Percentiles rank a stretch among this genome's conserved stretches.
Conservation (phyloP, 768 basidiomycete genomes). For the Tylopilus plumbeoviolaceoides region DNA sequence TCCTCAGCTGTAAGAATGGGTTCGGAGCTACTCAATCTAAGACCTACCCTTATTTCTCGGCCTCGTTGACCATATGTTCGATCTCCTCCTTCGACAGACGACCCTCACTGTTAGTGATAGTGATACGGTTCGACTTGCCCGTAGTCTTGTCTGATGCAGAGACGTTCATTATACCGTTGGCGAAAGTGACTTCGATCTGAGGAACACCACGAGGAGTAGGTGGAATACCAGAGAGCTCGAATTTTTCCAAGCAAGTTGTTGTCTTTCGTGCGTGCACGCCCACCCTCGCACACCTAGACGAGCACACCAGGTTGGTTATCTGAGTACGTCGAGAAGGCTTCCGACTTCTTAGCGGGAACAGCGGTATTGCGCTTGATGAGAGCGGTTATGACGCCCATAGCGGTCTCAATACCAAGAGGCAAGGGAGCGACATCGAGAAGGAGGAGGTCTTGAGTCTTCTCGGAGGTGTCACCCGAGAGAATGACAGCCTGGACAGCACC, state of each 20-base stretch:
- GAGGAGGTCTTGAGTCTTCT: slow-evolving; percentile 94
- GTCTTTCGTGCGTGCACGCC: slow-evolving; percentile 97
- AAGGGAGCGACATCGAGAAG: slow-evolving; percentile 91
- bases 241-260: slow-evolving; percentile 97
- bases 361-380: slow-evolving; percentile 99
- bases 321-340: slow-evolving; percentile 97
- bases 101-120: slow-evolving; percentile 95
- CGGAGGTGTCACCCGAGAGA: slow-evolving; percentile 94
- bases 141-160: slow-evolving; percentile 95
- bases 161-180: slow-evolving; percentile 94
- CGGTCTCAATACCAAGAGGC: slow-evolving; percentile 95
- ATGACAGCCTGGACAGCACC: slow-evolving; percentile 98
- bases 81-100: slow-evolving; percentile 97
- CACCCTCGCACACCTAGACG: slow-evolving; percentile 96
- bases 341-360: slow-evolving; percentile 97
- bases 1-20: slow-evolving; percentile 58
- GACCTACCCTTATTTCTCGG: slow-evolving; percentile 80
- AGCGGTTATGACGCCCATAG: slow-evolving; percentile 98
- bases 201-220: slow-evolving; percentile 98
- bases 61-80: slow-evolving; percentile 94
- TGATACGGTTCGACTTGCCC: slow-evolving; percentile 91
- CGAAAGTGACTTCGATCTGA: slow-evolving; percentile 96
- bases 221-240: slow-evolving; percentile 94
- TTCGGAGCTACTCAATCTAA: background rate
- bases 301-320: slow-evolving; percentile 99